phyloP scores from a whole-genome alignment of 2,329 filamentous ascomycete genomes.

The Macrophomina tecta region DNA sequence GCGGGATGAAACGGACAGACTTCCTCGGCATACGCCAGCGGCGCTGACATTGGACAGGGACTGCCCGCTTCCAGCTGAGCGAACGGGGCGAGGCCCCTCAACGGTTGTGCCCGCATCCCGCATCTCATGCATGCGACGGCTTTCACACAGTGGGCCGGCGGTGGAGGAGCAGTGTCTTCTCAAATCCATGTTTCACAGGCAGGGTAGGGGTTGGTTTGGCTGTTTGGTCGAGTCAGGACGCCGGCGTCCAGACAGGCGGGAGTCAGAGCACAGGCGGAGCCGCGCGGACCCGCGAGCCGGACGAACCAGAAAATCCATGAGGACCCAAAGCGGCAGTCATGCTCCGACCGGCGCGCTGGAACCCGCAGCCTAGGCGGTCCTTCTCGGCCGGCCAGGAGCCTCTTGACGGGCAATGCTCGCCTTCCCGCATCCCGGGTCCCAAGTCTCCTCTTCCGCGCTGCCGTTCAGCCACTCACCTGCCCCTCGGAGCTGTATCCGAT shows the following conservation, averaged over 20 bases:
- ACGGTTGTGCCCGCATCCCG: background rate
- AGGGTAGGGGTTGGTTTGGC: background rate
- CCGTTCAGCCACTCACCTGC: conserved; percentile 20
- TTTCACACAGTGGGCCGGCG: background rate
- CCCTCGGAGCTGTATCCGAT: conserved; percentile 13
- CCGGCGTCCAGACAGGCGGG: conserved; percentile 19
- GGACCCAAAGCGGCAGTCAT: conserved; percentile 17
- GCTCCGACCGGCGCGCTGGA: conserved; percentile 16
- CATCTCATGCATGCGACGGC: background rate
- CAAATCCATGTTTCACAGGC: conserved; percentile 5
- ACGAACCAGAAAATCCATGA: conserved; percentile 22
- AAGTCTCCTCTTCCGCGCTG: conserved; percentile 13
- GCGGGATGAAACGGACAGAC: background rate
- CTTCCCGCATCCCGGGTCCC: conserved; percentile 9
- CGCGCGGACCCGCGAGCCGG: conserved; percentile 15
- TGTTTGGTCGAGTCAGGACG: conserved; percentile 17
- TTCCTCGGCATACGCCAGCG: conserved; percentile 5
- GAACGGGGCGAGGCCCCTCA: background rate
- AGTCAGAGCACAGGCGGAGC: conserved; percentile 19
- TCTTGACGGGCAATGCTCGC: conserved; percentile 11
- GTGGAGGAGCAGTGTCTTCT: background rate
- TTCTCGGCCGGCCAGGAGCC: conserved; percentile 7
- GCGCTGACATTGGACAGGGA: background rate
- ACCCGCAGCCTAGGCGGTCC: conserved; percentile 7
- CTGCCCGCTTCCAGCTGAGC: background rate